phyloP scores from a whole-genome alignment of 208 protist genomes.

The Acanthamoeba polyphaga region DNA sequence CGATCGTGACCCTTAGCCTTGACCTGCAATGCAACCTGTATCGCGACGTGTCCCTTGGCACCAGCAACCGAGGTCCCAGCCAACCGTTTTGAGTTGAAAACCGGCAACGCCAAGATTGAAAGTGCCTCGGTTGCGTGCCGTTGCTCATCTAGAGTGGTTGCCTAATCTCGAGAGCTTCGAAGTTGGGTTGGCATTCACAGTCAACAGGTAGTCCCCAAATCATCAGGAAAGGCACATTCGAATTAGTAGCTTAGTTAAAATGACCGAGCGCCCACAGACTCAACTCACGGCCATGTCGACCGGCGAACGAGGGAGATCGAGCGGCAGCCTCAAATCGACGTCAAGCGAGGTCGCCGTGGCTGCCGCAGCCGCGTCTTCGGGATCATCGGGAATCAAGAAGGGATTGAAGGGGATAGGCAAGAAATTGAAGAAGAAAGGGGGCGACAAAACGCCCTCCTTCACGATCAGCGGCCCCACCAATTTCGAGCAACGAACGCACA shows the following conservation, averaged over 20 bases:
- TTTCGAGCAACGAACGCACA: slow-evolving; percentile 3
- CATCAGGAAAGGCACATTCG: too few relatives aligned
- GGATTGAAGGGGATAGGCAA: not conserved
- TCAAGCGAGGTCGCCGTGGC: not conserved
- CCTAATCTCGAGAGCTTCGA: too few relatives aligned
- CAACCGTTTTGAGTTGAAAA: too few relatives aligned
- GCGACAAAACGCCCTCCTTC: not conserved
- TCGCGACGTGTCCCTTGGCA: too few relatives aligned
- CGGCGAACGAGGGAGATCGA: not conserved
- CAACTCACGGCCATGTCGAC: not conserved
- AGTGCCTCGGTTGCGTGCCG: too few relatives aligned
- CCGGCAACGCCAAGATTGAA: too few relatives aligned
- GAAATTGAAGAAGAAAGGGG: not conserved
- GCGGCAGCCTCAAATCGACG: not conserved
- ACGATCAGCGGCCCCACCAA: slow-evolving; percentile 13
- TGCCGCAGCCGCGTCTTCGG: not conserved
- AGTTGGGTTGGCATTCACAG: too few relatives aligned
- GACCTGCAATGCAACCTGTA: too few relatives aligned
- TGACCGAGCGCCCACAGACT: not conserved
- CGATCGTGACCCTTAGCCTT: too few relatives aligned
- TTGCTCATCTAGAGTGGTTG: too few relatives aligned
- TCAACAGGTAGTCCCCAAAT: too few relatives aligned
- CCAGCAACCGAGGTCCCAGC: too few relatives aligned
- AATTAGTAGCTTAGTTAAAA: not conserved
- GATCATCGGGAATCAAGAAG: not conserved